These are phyloP conservation scores for Grosmannia clavigera DNA, from an alignment of 2,329 filamentous ascomycete species.

Conservation along the genomic window DNA sequence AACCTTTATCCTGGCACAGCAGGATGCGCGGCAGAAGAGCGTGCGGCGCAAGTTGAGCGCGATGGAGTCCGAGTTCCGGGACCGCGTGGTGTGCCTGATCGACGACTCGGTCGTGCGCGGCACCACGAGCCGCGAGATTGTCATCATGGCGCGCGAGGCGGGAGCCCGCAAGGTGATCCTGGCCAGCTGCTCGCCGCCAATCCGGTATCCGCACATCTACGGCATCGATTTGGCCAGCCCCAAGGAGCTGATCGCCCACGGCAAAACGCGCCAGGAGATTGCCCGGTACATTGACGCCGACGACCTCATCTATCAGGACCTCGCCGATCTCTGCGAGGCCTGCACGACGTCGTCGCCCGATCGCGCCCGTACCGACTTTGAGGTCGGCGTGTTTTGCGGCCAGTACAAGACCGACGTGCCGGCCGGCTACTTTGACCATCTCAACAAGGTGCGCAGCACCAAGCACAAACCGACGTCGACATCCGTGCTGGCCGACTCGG, in stretches of 20 bases:
- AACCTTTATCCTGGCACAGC: conserved; percentile 66
- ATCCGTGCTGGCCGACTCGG: no score
- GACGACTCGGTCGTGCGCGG: conserved; percentile 51
- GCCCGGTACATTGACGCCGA: conserved; percentile 29
- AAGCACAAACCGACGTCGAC: conserved; percentile 31
- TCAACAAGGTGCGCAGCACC: conserved; percentile 55
- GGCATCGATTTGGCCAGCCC: conserved; percentile 31
- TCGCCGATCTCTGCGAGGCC: conserved; percentile 64
- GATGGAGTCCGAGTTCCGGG: conserved; percentile 74
- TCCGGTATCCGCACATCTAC: conserved; percentile 69
- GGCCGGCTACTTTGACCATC: conserved; percentile 68
- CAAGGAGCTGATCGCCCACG: conserved; percentile 9
- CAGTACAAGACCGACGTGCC: conserved; percentile 73
- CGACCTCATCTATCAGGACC: conserved; percentile 43
- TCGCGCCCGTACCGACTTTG: conserved; percentile 51
- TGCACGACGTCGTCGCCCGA: conserved; percentile 59
- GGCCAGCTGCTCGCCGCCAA: conserved; percentile 67
- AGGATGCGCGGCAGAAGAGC: conserved; percentile 68
- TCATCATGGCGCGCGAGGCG: conserved; percentile 13
- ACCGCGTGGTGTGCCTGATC: conserved; percentile 67
- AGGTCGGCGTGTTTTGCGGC: conserved; percentile 85
- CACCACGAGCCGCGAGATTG: conserved; percentile 56
- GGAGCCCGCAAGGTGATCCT: conserved; percentile 50
- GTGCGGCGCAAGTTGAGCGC: conserved; percentile 82
- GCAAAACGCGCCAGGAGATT: conserved; percentile 26